Evolutionary conservation across 1,139 yeast species (phyloP), one percentile per base, ranked within the genome.

Genomic region (Yamadazyma dendronema): DNA sequence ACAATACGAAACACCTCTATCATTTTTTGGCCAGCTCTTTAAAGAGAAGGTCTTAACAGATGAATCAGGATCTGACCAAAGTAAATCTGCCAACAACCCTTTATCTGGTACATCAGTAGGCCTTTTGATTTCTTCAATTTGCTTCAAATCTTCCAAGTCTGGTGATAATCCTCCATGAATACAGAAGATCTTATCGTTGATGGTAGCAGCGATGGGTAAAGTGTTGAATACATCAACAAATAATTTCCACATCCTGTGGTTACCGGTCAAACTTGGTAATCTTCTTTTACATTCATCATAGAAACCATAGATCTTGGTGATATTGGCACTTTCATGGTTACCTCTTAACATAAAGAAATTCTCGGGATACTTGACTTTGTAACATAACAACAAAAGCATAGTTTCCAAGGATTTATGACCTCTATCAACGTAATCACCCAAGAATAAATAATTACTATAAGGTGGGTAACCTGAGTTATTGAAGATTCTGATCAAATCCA

Each of bases 81-180:
- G 62, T 46, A 87, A 68, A 62, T 87, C 96, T 2, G 94, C 86
- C 38, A 87, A 62, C 22, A 87, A 67, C 0, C 96, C 96, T 42
- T 74, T 75, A 47, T 86, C 95, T 1, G 96, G 96, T 25, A 87
- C 81, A 60, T 86, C 95, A 0, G 95, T 86, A 15, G 96, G 96
- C 50, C 96, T 70, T 46, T 77, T 77, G 43, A 87, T 81, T 33
- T 72, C 69, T 48, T 79, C 80, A 46, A 87, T 82, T 54, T 85
- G 92, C 36, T 72, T 72, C 61, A 87, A 65, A 46, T 77, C 74
- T 13, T 68, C 68, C 48, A 87, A 69, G 38, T 80, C 81, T 2
- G 96, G 96, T 0, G 95, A 85, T 32, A 87, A 70, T 3, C 96
- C 96, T 24, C 96, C 96, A 62, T 87, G 96, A 40, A 87, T 86